Base-by-base conservation (phyloP, 1,139 yeast species). In the Tardiomyces digboiensis region DNA sequence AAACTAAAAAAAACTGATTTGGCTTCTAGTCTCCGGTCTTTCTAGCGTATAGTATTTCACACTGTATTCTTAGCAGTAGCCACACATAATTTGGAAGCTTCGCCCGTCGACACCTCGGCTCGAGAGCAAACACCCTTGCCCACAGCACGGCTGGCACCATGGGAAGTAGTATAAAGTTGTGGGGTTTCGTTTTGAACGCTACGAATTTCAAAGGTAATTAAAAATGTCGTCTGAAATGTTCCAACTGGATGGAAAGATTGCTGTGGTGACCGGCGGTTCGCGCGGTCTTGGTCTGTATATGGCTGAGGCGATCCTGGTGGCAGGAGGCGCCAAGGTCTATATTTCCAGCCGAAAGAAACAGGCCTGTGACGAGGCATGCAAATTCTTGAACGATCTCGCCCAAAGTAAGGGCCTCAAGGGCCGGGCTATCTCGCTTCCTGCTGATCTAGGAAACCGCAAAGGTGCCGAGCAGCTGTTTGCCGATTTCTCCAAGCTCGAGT, bases 261-360 rank as follows among this genome's bases (percentile, higher is more conserved):
- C 86, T 1, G 76, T 80, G 13, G 71, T 83, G 51, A 83, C 91
- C n/a, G 93, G 91, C 16, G 88, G 89, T 36, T 76, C 87, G 39
- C 70, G 91, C 53, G 91, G 91, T 0, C 74, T 82, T 43, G 91
- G 91, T 0, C 72, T 78, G 47, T 64, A 77, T 57, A 77, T 82
- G 65, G 86, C 86, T 18, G 86, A 80, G 57, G 78, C 77, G 2
- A 69, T 80, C 42, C 75, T 81, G 10, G 64, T 67, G 42, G 78
- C 80, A 50, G 88, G 88, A 1, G 86, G 84, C 12, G 64, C 75
- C 43, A 67, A 75, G 26, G 79, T 83, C 29, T 76, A 77, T 50
- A 75, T 83, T 54, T 75, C 85, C 7, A 80, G 88, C 2, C 74
- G 93, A 61, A 80, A 81, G 58, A 72, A 66, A 36, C 63, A 71